Base-by-base conservation (phyloP, 352 stramenopile species). In the Thalassiosira ordinaria region DNA sequence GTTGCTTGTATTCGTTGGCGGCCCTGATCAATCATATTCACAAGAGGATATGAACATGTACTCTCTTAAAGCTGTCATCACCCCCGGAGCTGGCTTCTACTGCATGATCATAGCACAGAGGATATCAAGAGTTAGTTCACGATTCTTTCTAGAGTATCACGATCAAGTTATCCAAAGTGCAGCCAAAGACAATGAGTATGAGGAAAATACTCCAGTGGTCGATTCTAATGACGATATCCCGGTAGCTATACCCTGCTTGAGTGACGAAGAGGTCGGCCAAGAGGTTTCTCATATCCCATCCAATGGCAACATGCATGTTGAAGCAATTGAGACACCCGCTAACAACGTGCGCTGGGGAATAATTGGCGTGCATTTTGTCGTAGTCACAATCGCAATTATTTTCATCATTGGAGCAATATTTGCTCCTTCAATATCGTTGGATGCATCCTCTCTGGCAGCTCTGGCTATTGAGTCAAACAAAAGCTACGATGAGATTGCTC, bases 81-180 rank as follows among this genome's bases (percentile, higher is more conserved):
- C 82, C 4, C 80, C 80, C 29, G 26, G 59, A 27, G 56, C 37
- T 56, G 75, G 80, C 16, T 81, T 65, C 46, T 87, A 87, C 61
- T 81, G 69, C 27, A 67, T 85, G 6, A 13, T 87, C 13, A 73
- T 82, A 11, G 80, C 74, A 14, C 75, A 85, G 47, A 11, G 74
- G 47, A 76, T 87, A 31, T 74, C 66, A 22, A 47, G 75, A 35
- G 71, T 85, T 0, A 84, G 68, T 39, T 79, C 67, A 1, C 52
- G 53, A 31, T 87, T 84, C 29, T 63, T 87, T 1, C 49, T 87
- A 6, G 74, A 87, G 29, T 85, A 76, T 35, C 80, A 87, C 27
- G 62, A 85, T 26, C 57, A 57, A 47, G 61, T 67, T 11, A 60
- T 87, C 29, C 5, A 27, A 4, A 22, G 18, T 22, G 73, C 78